Evolutionary conservation across 2,329 filamentous ascomycete genomes (phyloP), one percentile per base, ranked within the genome.

Genomic region (Aspergillus sp.): DNA sequence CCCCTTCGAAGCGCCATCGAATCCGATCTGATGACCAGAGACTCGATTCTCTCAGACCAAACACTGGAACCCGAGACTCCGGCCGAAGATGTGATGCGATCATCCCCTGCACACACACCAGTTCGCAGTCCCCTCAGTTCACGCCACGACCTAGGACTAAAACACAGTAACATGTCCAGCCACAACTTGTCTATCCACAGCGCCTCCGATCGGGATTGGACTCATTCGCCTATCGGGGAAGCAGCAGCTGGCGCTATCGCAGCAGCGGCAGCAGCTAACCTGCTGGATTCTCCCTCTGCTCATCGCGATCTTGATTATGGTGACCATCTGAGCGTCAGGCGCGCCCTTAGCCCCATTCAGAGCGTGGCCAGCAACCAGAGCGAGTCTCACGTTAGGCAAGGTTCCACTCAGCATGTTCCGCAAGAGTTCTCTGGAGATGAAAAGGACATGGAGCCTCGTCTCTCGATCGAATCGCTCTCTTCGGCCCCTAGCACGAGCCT

Each of bases 301-400:
- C 82, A 84, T 64, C 83, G 85, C 59, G 78, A 81, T 3, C 79
- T 82, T 46, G 82, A 80, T 25, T 79, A 81, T 55, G 65, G 71
- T 49, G 89, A 91, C 65, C 85, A 89, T 68, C 84, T 87, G 17
- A 54, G 46, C 11, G 87, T 90, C 67, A 84, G 87, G 56, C 89
- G 91, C 47, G 89, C 88, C 11, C 79, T 96, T 53, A 97, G 93
- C 72, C 94, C 94, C 0, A 93, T 96, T 62, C 93, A 95, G 68
- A 97, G 93, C 70, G 91, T 97, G 17, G 94, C 92, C 11, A 95
- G 93, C 64, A 94, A 93, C 70, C 89, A 87, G 4, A 88, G 93
- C 69, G 87, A 87, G 51, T 87, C 87, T 57, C 88, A 83, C 69
- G 84, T 88, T 64, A 83, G 83, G 38, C 85, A 85, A 69, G 85